These are phyloP conservation scores for Monotropa hypopitys DNA, from an alignment of 179 eudicot genomes.

Conservation along the genomic window DNA sequence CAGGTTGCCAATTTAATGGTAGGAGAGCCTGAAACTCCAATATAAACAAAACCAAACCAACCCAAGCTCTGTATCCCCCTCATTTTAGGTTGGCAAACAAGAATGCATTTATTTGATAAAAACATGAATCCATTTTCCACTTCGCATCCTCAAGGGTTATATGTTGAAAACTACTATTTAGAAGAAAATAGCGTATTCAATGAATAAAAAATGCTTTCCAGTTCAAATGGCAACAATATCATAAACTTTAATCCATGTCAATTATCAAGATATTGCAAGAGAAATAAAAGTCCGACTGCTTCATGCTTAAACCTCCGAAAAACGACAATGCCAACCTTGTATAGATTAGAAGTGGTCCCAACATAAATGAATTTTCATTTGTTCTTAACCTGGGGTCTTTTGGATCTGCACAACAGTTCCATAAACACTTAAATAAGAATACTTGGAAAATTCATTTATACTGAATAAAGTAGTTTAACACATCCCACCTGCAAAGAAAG, in stretches of 20 bases:
- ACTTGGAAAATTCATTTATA: neutral
- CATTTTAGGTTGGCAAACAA: neutral
- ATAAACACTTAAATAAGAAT: conserved; percentile 1
- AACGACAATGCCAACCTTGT: conserved; percentile 47
- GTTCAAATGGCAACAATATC: neutral
- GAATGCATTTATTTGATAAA: neutral
- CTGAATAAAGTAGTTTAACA: conserved; percentile 4
- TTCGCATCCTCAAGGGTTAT: neutral
- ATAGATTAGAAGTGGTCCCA: conserved; percentile 77
- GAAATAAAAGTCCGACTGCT: neutral
- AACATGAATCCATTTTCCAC: neutral
- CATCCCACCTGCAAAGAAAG: conserved; percentile 70
- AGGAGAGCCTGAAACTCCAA: neutral
- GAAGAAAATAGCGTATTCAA: neutral
- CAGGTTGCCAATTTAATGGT: neutral
- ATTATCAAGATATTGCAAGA: neutral
- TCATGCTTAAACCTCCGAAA: neutral
- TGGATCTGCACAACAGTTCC: conserved; percentile 46
- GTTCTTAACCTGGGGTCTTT: conserved; percentile 56
- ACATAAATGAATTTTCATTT: conserved; percentile 61
- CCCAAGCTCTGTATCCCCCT: neutral
- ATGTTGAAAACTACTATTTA: neutral
- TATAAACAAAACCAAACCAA: neutral
- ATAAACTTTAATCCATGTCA: neutral
- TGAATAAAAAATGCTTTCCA: neutral